Conservation (phyloP, 2,329 filamentous ascomycete genomes). For the Talaromyces marneffei region DNA sequence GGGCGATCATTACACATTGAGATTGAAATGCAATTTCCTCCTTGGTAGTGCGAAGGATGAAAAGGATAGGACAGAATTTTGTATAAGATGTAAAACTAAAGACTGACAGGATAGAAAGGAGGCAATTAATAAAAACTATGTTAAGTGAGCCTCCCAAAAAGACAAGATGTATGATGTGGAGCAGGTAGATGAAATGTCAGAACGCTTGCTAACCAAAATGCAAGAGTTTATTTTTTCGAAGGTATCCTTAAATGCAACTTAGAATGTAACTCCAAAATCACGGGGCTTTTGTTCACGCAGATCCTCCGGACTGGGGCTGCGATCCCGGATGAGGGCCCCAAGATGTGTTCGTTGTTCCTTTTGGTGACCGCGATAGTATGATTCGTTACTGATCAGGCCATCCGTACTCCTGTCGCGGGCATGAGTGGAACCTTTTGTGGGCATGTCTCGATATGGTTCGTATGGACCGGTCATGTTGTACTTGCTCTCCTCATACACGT, state of each 20-base stretch:
- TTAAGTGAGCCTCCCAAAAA: neutral
- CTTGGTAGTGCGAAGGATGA: neutral
- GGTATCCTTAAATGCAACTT: neutral
- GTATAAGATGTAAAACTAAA: neutral
- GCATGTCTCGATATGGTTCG: constrained; percentile 34
- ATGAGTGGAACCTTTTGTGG: constrained; percentile 17
- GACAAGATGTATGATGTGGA: neutral
- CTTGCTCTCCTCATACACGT: constrained; percentile 31
- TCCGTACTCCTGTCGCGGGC: constrained; percentile 29
- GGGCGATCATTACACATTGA: neutral
- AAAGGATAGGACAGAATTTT: neutral
- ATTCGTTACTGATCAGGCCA: constrained; percentile 27
- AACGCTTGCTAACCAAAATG: constrained; percentile 12
- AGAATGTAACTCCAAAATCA: constrained; percentile 1
- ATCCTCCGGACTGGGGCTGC: constrained; percentile 30
- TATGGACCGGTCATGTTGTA: constrained; percentile 38
- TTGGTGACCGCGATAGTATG: constrained; percentile 21
- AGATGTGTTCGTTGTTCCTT: constrained; percentile 17
- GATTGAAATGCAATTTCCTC: neutral
- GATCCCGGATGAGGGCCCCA: constrained; percentile 23
- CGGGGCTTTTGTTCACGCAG: constrained; percentile 16
- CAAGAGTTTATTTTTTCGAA: neutral
- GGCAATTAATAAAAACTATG: neutral
- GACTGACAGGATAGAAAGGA: neutral
- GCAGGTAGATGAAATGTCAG: neutral